Evolutionary conservation across 208 protist genomes (phyloP).

Genomic region (Lotmaria passim): DNA sequence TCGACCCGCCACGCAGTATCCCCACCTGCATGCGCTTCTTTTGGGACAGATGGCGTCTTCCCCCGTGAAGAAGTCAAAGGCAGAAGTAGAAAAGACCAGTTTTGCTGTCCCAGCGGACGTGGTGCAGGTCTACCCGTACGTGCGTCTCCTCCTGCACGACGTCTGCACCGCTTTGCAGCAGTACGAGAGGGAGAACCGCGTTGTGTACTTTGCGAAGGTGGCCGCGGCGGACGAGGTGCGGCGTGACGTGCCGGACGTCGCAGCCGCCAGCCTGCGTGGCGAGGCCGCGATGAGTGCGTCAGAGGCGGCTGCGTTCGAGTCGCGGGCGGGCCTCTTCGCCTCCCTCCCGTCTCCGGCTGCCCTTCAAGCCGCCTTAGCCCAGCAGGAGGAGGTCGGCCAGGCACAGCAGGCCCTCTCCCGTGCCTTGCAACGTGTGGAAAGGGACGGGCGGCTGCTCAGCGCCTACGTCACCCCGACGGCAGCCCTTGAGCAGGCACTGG

Average conservation of each 20-base stretch:
- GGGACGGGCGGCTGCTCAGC: constrained; percentile 13
- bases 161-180: constrained; percentile 37
- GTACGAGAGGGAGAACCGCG: constrained; percentile 66
- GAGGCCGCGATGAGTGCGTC: constrained; percentile 11
- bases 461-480: constrained; percentile 21
- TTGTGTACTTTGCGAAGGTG: constrained; percentile 60
- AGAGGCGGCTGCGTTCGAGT: constrained; percentile 13
- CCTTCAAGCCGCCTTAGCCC: constrained; percentile 33
- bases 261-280: neutral
- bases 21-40: constrained; percentile 26
- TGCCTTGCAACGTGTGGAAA: constrained; percentile 27
- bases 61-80: too few species aligned
- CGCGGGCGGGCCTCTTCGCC: constrained; percentile 25
- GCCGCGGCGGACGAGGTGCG: constrained; percentile 38
- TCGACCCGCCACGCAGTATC: constrained; percentile 19
- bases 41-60: neutral
- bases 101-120: constrained; percentile 36
- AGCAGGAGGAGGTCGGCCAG: constrained; percentile 33
- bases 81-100: neutral
- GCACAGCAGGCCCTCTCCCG: constrained; percentile 29
- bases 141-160: constrained; percentile 39
- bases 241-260: constrained; percentile 55
- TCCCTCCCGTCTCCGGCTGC: constrained; percentile 26
- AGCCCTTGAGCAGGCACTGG: constrained; percentile 21
- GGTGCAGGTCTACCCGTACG: constrained; percentile 57